phyloP scores from a whole-genome alignment of 805 yeast species.

The Ogataea pilisensis region DNA sequence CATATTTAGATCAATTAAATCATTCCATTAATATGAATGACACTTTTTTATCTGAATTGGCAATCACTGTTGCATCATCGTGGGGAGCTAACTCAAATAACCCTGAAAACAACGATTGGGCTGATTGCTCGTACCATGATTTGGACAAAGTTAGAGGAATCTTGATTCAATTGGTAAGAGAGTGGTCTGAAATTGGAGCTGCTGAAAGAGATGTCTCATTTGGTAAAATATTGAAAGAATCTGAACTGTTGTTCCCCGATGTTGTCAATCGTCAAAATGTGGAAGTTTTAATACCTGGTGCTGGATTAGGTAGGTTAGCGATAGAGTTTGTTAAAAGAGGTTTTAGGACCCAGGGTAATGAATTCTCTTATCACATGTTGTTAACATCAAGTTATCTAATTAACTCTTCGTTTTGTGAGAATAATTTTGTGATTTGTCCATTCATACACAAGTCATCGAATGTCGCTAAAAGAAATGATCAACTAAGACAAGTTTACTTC shows the following conservation, averaged over 20 bases:
- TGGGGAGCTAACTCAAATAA: conserved; percentile 43
- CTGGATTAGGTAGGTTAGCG: conserved; percentile 59
- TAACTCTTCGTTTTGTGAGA: conserved; percentile 40
- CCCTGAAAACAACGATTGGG: conserved; percentile 37
- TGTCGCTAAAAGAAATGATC: conserved; percentile 40
- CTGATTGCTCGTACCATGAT: conserved; percentile 37
- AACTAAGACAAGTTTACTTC: conserved; percentile 44
- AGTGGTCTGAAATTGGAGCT: conserved; percentile 56
- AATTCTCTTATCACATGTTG: conserved; percentile 62
- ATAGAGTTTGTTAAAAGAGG: conserved; percentile 52
- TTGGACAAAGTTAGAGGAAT: conserved; percentile 55
- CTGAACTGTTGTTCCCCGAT: conserved; percentile 36
- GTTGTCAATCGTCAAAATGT: conserved; percentile 33
- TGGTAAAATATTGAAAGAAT: conserved; percentile 34
- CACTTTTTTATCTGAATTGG: conserved; percentile 39
- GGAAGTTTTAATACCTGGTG: conserved; percentile 56
- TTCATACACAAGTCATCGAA: conserved; percentile 51
- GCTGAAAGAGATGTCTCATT: conserved; percentile 41
- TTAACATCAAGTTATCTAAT: conserved; percentile 50
- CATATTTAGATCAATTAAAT: conserved; percentile 37
- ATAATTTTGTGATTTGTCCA: conserved; percentile 45
- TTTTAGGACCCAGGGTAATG: conserved; percentile 64
- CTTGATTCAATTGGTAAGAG: conserved; percentile 53
- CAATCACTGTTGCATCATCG: conserved; percentile 37
- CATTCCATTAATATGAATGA: conserved; percentile 43